Evolutionary conservation across 768 basidiomycete genomes (phyloP), one percentile per base, ranked within the genome.

Genomic region (Scleroderma bovista): DNA sequence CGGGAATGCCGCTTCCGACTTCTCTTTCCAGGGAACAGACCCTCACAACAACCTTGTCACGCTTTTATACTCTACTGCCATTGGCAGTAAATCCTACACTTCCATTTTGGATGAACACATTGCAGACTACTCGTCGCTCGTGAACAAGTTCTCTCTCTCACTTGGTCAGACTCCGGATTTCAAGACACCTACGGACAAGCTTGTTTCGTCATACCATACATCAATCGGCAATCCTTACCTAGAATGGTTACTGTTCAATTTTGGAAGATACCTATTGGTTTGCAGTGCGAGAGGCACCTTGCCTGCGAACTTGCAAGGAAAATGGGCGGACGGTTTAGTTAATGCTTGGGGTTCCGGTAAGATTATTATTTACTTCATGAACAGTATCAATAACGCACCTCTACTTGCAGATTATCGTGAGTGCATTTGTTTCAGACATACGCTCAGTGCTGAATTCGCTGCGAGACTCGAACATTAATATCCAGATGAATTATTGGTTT

Each of bases 401-500:
- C 44, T 11, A 36, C 38, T 44, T 32, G 55, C 29, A 74, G 77
- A 79, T 66, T 78, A 78, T 50, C 76, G 78, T 73, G 51, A 58
- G 69, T 61, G 17, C 16, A 31, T n/a, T n/a, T 32, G 2, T 20
- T 6, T 19, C 19, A 33, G 37, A 36, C 6, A 2, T 12, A n/a
- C 13, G 15, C 31, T 26, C 24, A 15, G n/a, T 24, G 6, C 15
- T 17, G 22, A 42, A 9, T 19, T 47, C 24, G 13, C 24, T 37
- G 17, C 23, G 50, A 86, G 84, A 87, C 58, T 75, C 86, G 29
- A 88, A 89, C 51, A 84, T 89, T 55, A 89, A 89, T 53, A 74
- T 84, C 36, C 86, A 89, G 61, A 88, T 88, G 86, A 88, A 86
- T 59, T 86, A 88, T 61, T 88, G 86, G 86, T 74, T 73, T 44